phyloP scores from a whole-genome alignment of 306 rosid species.

The Bauhinia variegata region DNA sequence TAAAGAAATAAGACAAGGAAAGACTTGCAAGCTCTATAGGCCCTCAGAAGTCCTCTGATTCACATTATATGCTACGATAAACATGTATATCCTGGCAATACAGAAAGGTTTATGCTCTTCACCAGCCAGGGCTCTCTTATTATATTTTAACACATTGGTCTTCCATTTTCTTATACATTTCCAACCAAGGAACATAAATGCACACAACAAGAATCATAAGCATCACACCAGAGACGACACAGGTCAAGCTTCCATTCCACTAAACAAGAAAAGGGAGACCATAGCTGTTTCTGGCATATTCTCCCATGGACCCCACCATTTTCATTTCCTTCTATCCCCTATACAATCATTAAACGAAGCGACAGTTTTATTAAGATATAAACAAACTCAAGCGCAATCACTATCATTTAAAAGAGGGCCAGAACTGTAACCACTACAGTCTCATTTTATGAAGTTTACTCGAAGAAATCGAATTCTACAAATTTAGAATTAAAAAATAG shows the following conservation, averaged over 20 bases:
- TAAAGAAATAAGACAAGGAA: too few species aligned
- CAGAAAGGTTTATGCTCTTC: background rate
- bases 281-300: constrained; percentile 6
- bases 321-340: constrained; percentile 11
- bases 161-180: background rate
- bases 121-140: background rate
- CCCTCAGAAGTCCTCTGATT: too few species aligned
- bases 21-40: too few species aligned
- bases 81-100: background rate
- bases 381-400: constrained; percentile 4
- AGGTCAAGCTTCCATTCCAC: background rate
- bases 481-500: constrained; percentile 18
- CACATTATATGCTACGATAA: constrained; percentile 12
- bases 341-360: background rate
- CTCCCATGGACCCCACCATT: background rate
- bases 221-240: background rate
- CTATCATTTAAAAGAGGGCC: background rate
- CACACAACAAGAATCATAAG: background rate
- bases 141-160: background rate
- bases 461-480: background rate
- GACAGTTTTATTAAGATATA: background rate
- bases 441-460: constrained; percentile 4
- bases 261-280: background rate
- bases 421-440: background rate
- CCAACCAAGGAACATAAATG: background rate